Percentiles rank a stretch among this genome's conserved stretches.
Evolutionary conservation across 163 green algal genomes (phyloP).

Genomic region (Scenedesmus sp.): DNA sequence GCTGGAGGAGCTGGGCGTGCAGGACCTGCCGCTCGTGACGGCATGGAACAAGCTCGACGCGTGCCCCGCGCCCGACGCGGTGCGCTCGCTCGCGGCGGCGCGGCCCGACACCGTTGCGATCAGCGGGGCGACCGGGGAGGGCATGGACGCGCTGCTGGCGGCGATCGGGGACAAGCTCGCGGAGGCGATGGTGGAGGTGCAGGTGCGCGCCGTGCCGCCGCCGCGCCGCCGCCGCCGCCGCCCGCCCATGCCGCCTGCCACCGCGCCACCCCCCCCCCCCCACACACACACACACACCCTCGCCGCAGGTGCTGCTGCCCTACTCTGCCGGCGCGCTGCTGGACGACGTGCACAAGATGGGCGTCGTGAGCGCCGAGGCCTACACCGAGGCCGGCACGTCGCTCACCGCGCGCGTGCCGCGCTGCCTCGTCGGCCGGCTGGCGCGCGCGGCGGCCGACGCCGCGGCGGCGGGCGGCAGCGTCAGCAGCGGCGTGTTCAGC

Average conservation of each 20-base stretch:
- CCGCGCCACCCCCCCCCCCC: no score
- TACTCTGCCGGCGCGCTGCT: constrained; percentile 70
- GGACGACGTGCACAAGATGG: constrained; percentile 71
- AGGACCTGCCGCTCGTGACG: constrained; percentile 73
- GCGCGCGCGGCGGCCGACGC: not conserved
- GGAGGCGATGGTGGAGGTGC: constrained; percentile 45
- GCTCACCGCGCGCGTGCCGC: constrained; percentile 22
- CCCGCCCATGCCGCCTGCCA: no score
- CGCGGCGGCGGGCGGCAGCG: not conserved
- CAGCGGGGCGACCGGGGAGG: constrained; percentile 73
- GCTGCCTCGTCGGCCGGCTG: constrained; percentile 18
- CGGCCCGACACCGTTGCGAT: constrained; percentile 66
- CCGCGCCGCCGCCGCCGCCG: no score
- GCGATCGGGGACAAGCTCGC: constrained; percentile 55
- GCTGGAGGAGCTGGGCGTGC: constrained; percentile 76
- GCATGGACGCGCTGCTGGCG: constrained; percentile 69
- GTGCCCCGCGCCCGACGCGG: constrained; percentile 64
- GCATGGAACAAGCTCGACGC: constrained; percentile 96
- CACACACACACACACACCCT: not conserved
- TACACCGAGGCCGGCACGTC: constrained; percentile 59
- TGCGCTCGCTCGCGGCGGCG: constrained; percentile 59
- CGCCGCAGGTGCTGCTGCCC: constrained; percentile 45
- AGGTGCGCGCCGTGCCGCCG: constrained; percentile 8
- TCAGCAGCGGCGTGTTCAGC: constrained; percentile 2
- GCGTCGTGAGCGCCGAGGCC: constrained; percentile 53